Conservation (phyloP, 2,329 filamentous ascomycete genomes). For the Zalaria obscura region DNA sequence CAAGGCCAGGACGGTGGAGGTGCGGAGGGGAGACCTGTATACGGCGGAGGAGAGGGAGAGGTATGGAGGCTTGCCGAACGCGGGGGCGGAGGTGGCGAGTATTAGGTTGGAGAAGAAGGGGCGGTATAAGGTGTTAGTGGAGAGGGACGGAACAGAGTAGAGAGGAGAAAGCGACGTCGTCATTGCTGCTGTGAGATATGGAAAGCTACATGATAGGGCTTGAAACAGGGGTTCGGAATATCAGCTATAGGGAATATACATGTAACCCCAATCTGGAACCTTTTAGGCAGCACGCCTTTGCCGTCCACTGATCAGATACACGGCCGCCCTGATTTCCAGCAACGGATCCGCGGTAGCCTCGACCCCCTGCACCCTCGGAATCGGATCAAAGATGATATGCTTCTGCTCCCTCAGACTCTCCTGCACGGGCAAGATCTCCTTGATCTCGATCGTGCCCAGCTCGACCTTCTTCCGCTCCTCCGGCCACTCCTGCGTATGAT, state of each 20-base stretch:
- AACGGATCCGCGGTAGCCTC: constrained; percentile 41
- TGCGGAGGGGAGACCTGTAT: neutral
- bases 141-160: neutral
- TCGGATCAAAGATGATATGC: constrained; percentile 42
- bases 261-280: no score
- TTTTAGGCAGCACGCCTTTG: constrained; percentile 31
- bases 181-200: neutral
- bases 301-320: constrained; percentile 42
- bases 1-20: neutral
- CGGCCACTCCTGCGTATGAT: constrained; percentile 39
- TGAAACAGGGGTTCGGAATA: no score
- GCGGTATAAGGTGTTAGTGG: neutral
- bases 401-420: constrained; percentile 33
- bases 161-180: neutral
- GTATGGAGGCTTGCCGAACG: neutral
- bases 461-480: constrained; percentile 35
- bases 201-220: no score
- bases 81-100: neutral
- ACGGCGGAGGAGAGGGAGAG: neutral
- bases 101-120: neutral
- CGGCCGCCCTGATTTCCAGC: constrained; percentile 38
- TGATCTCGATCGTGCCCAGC: constrained; percentile 34
- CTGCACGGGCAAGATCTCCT: constrained; percentile 24
- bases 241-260: no score
- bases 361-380: constrained; percentile 40